Conservation (phyloP, 139 green algal genomes). For the Micromonas pusilla region DNA sequence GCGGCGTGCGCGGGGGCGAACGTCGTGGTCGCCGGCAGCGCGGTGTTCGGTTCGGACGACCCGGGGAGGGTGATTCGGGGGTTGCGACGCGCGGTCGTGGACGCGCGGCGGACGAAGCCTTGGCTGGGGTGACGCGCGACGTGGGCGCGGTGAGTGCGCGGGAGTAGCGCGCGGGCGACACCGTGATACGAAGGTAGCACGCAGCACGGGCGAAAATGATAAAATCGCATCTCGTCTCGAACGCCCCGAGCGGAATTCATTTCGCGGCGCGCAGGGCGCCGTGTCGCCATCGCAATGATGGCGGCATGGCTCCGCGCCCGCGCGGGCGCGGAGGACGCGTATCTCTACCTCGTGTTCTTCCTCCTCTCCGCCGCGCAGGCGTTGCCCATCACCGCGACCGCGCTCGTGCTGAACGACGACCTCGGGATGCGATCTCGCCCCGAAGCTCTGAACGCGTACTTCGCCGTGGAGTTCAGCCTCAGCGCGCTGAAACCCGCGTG, state of each 20-base stretch:
- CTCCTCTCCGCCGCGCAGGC: not conserved
- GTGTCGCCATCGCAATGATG: no score
- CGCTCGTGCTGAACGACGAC: not conserved
- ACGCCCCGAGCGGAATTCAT: no score
- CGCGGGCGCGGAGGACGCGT: not conserved
- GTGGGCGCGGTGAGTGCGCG: no score
- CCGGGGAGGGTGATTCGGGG: not conserved
- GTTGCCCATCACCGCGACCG: not conserved
- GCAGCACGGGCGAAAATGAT: no score
- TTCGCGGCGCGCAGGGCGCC: no score
- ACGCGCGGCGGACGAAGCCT: not conserved
- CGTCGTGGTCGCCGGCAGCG: slow-evolving; percentile 29
- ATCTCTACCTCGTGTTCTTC: not conserved
- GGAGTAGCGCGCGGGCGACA: no score
- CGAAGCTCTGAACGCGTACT: not conserved
- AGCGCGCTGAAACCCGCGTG: not conserved
- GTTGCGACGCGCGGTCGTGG: not conserved
- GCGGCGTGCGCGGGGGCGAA: slow-evolving; percentile 27
- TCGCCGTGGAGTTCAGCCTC: not conserved
- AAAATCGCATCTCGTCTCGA: no score
- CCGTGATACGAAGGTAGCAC: no score
- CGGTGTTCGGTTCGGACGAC: slow-evolving; percentile 24
- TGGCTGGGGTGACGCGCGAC: no score
- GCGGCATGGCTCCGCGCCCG: no score
- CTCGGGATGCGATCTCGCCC: not conserved